Evolutionary conservation across 139 green algal genomes (phyloP).

Genomic region (Diplosphaera chodatii): DNA sequence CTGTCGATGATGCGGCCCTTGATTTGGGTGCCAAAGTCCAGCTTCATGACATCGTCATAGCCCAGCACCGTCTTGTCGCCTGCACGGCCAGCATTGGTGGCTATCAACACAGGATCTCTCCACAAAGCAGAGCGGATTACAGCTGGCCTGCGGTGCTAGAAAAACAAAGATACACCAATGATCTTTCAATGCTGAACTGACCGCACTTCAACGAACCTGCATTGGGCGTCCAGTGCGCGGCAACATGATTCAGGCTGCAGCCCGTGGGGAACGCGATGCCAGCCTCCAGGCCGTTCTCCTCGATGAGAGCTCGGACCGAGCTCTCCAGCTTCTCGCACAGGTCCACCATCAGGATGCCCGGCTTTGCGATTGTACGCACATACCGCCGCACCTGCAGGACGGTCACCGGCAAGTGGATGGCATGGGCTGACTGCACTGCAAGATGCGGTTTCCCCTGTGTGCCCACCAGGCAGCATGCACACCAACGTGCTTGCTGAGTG

Average conservation of each 20-base stretch:
- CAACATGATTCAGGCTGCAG: slow-evolving; percentile 94
- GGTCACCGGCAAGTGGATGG: no score
- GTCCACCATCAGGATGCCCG: slow-evolving; percentile 82
- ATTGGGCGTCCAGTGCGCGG: slow-evolving; percentile 98
- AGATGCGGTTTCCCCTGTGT: no score
- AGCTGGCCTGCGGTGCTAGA: no score
- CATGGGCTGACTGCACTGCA: no score
- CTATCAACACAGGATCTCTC: no score
- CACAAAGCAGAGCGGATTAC: no score
- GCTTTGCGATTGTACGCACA: slow-evolving; percentile 83
- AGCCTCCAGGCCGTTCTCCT: slow-evolving; percentile 81
- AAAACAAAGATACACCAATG: no score
- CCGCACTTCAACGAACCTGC: no score
- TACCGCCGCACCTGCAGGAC: slow-evolving; percentile 81
- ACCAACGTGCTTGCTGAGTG: no score
- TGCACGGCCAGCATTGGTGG: not conserved
- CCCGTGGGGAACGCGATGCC: slow-evolving; percentile 89
- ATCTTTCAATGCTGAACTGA: no score
- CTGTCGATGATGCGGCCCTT: slow-evolving; percentile 93
- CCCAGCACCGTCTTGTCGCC: slow-evolving; percentile 97
- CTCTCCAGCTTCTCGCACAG: slow-evolving; percentile 95
- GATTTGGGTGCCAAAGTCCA: slow-evolving; percentile 91
- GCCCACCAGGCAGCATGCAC: no score
- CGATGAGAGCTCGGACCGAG: slow-evolving; percentile 80
- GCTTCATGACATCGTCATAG: slow-evolving; percentile 99